These are phyloP conservation scores for Magnusiomyces tetraspermus DNA, from an alignment of 1,139 yeast genomes.

Conservation along the genomic window DNA sequence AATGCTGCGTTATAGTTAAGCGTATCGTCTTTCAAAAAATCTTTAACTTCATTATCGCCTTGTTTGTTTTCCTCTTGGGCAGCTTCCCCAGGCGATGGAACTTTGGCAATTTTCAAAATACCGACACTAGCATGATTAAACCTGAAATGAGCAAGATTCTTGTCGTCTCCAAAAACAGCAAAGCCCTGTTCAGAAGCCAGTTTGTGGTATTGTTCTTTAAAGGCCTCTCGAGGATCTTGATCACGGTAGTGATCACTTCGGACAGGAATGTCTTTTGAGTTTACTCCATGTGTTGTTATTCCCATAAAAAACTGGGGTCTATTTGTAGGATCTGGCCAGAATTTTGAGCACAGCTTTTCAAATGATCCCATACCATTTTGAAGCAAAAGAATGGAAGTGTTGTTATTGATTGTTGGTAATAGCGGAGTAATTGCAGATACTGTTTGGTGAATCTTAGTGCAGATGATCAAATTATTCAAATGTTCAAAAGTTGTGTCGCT, in stretches of 20 bases:
- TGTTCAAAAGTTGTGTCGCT: not conserved
- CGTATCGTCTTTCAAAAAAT: not conserved
- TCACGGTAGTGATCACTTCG: slow-evolving; percentile 14
- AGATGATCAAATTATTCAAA: slow-evolving; percentile 47
- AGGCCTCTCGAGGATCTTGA: slow-evolving; percentile 42
- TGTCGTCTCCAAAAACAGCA: not conserved
- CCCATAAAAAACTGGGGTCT: slow-evolving; percentile 63
- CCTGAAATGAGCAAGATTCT: not conserved
- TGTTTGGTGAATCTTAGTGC: slow-evolving; percentile 57
- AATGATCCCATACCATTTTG: slow-evolving; percentile 73
- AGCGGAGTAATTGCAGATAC: slow-evolving; percentile 41
- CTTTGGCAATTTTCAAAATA: not conserved
- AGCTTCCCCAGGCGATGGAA: not conserved
- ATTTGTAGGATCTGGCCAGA: slow-evolving; percentile 43
- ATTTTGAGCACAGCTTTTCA: slow-evolving; percentile 41
- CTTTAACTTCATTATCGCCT: not conserved
- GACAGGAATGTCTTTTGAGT: slow-evolving; percentile 28
- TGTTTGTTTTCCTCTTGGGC: not conserved
- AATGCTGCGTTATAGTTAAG: not conserved
- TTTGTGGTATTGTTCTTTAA: slow-evolving; percentile 54
- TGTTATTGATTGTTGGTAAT: slow-evolving; percentile 33
- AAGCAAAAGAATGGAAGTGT: slow-evolving; percentile 53
- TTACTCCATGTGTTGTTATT: slow-evolving; percentile 75
- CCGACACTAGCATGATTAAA: slow-evolving; percentile 6
- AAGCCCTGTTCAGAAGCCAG: slow-evolving; percentile 25